Percentiles rank a stretch among this genome's conserved stretches.
These are phyloP conservation scores for Avicennia marina DNA, from an alignment of 257 asterid genomes.

Conservation along the genomic window DNA sequence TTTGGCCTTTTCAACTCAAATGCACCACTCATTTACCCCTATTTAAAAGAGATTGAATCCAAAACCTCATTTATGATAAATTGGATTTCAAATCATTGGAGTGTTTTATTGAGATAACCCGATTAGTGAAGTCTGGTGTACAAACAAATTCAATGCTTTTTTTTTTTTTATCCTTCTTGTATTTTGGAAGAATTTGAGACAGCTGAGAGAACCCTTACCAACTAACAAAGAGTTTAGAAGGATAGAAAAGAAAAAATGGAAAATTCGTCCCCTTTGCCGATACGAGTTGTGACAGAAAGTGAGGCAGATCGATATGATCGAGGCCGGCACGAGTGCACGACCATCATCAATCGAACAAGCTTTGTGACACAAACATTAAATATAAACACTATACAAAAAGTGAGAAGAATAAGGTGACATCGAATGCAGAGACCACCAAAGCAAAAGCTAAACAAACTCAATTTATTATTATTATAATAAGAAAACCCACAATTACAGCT, in stretches of 20 bases:
- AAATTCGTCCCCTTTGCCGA: background rate
- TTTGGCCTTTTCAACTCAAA: no score
- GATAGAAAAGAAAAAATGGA: background rate
- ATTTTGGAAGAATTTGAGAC: no score
- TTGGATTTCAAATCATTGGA: no score
- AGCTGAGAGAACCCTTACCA: no score
- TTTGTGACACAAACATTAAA: background rate
- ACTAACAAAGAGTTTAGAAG: background rate
- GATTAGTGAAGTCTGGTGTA: no score
- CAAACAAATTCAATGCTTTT: no score
- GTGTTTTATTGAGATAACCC: no score
- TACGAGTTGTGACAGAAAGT: background rate
- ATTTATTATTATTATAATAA: constrained; percentile 12
- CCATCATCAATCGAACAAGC: constrained; percentile 16
- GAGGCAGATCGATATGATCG: constrained; percentile 37
- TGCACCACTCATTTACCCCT: no score
- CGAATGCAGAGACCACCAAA: constrained; percentile 40
- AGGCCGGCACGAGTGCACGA: constrained; percentile 52
- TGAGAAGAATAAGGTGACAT: constrained; percentile 35
- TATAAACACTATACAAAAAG: constrained; percentile 1
- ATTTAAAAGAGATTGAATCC: no score
- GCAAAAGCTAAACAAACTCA: constrained; percentile 28
- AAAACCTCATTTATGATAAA: no score
- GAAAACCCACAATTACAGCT: constrained; percentile 46
- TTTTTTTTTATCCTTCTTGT: no score